Base-by-base conservation (phyloP, 495 filamentous ascomycete species). In the Penicillium simplicissimum region DNA sequence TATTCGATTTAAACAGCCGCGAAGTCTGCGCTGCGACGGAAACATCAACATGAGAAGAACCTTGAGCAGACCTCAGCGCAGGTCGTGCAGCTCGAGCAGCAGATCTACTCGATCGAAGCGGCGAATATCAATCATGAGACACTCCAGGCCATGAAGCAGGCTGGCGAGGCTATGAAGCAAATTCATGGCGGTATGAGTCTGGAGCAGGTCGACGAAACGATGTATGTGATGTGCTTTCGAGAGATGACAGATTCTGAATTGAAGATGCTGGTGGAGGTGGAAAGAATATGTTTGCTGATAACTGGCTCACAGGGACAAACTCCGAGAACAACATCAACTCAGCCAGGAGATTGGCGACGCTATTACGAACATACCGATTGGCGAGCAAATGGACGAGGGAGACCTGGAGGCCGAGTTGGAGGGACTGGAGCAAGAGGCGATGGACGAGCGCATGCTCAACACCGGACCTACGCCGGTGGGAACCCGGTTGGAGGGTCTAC, bases 61-160 rank as follows among this genome's bases (percentile, higher is more conserved):
- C 85, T 97, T 48, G 90, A 95, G 59, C 91, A 96, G 74, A 98
- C 94, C 9, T 83, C 86, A 36, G 85, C 88, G 36, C 96, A 98
- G 75, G 92, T 96, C 77, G 84, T 85, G 58, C 96, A 94, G 40
- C 82, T 99, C 14, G 95, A 98, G 71, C 90, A 93, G 67, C 93
- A 99, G 72, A 94, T 99, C 69, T 95, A 94, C 71, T 88, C 90
- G 60, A 97, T 99, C 75, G 95, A 99, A 73, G 90, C 93, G 21
- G 96, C 95, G 52, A 99, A 98, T 74, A 96, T 99, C 78, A 99
- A 99, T 82, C 85, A 93, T 71, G 93, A 98, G 79, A 99, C 95
- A 5, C 82, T 99, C 51, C 85, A 87, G 52, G 96, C 93, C 3
- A 98, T 99, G 94, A 87, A 96, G 83, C 85, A 86, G 67, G 93